A percentile compares a stretch with the other conserved stretches of the same genome.
Conservation (phyloP, 768 basidiomycete genomes). For the Lactarius sp. region DNA sequence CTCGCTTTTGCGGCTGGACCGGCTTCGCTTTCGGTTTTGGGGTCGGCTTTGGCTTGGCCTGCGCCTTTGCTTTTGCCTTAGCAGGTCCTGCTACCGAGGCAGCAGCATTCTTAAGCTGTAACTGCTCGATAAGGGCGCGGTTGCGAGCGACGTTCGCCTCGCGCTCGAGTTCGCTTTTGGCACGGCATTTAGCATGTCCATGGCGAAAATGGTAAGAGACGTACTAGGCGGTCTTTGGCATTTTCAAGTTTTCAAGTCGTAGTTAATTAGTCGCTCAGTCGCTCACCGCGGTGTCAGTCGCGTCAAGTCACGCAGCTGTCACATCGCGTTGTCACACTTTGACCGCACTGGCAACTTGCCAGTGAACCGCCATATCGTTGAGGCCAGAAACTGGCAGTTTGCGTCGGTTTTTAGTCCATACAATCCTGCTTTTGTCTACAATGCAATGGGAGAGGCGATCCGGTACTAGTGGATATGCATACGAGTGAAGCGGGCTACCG, state of each 20-base stretch:
- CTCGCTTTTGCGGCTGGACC: conserved; percentile 50
- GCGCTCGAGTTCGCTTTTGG: conserved; percentile 58
- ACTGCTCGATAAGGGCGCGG: conserved; percentile 63
- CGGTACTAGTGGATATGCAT: no score
- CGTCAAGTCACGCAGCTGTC: conserved; percentile 11
- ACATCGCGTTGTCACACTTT: neutral
- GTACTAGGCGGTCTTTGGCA: conserved; percentile 27
- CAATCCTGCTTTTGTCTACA: no score
- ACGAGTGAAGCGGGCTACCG: no score
- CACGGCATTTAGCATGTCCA: neutral
- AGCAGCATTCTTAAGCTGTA: conserved; percentile 58
- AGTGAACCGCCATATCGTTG: no score
- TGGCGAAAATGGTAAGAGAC: neutral
- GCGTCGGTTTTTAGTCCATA: no score
- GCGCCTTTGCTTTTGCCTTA: conserved; percentile 33
- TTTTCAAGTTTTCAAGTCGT: conserved; percentile 5
- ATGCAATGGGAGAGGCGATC: no score
- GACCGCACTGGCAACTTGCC: no score
- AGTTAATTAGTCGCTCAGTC: neutral
- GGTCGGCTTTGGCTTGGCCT: conserved; percentile 24
- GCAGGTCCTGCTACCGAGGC: conserved; percentile 42
- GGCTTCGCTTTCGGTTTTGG: conserved; percentile 51
- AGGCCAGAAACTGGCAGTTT: no score
- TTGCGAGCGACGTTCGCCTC: conserved; percentile 82
- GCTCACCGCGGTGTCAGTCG: neutral